Conservation (phyloP, 441 rosid genomes). For the Syzygium syzygioides region DNA sequence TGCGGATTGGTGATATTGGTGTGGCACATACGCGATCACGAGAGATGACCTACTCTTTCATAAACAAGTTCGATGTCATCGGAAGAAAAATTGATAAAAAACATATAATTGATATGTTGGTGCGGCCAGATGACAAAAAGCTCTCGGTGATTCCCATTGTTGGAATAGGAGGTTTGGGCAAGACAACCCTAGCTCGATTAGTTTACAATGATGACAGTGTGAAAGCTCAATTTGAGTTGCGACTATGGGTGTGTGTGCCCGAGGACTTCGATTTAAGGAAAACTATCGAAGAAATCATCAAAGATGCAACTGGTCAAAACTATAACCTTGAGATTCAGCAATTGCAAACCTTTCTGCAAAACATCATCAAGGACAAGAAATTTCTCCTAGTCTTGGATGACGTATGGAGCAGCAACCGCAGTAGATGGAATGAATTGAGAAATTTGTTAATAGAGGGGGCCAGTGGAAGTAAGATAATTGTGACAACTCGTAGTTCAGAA, state of each 20-base stretch:
- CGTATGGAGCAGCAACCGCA: rapidly evolving
- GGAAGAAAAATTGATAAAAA: background rate
- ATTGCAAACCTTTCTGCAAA: background rate
- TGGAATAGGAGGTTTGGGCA: background rate
- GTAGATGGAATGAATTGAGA: background rate
- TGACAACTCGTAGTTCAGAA: background rate
- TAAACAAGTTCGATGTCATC: too few species aligned
- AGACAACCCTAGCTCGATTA: background rate
- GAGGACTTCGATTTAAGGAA: background rate
- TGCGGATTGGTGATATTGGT: rapidly evolving
- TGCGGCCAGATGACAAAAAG: background rate
- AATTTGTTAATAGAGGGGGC: rapidly evolving
- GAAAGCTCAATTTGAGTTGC: background rate
- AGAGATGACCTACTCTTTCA: background rate
- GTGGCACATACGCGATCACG: rapidly evolving
- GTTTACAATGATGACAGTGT: background rate
- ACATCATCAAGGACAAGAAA: background rate
- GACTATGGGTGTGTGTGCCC: background rate
- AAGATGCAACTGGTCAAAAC: rapidly evolving
- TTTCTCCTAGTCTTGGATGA: background rate
- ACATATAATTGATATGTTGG: background rate
- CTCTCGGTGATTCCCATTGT: background rate
- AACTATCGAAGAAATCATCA: background rate
- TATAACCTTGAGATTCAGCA: background rate
- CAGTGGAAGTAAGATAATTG: background rate